Evolutionary conservation across 2,329 filamentous ascomycete species (phyloP), one percentile per base, ranked within the genome.

Genomic region (Sphaceloma murrayae): DNA sequence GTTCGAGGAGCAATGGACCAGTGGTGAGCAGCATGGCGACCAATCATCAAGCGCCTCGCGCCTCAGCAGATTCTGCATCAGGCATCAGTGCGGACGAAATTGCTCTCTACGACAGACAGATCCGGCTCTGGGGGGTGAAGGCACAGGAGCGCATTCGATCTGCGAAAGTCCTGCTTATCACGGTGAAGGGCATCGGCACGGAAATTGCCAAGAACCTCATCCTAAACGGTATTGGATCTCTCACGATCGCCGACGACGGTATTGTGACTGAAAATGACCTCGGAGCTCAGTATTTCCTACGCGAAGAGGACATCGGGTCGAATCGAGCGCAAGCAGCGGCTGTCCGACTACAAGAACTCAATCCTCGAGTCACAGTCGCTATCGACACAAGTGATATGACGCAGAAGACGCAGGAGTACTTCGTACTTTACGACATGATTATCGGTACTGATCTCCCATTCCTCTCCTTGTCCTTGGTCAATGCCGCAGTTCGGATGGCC

Each of bases 191-290:
- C 1, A 75, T 98, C 11, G 87, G 84, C 47, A 93, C 89, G 60
- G 91, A 98, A 66, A 82, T 96, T 45, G 88, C 91, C 51, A 98
- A 98, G 70, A 98, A 96, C 60, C 79, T 98, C 16, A 89, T 95
- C 13, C 77, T 98, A 2, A 88, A 91, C 16, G 91, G 91, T 48
- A 83, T 98, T 55, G 83, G 84, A 46, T 89, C 86, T 22, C 72
- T 98, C 49, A 96, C 89, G 11, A 78, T 98, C 46, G 71, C 91
- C 47, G 91, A 98, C 64, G 75, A 84, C 56, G 78, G 81, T 45
- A 50, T 67, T 7, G 82, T 94, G 46, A 82, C 76, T 1, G 80
- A 88, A 55, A 76, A 82, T 40, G 89, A 96, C 60, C 68, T 94
- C 2, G 85, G 67, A 22, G 62, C 67, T 10, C 64, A 70, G 43